Evolutionary conservation across 768 basidiomycete species (phyloP), one percentile per base, ranked within the genome.

Genomic region (Botryobasidium botryosum): DNA sequence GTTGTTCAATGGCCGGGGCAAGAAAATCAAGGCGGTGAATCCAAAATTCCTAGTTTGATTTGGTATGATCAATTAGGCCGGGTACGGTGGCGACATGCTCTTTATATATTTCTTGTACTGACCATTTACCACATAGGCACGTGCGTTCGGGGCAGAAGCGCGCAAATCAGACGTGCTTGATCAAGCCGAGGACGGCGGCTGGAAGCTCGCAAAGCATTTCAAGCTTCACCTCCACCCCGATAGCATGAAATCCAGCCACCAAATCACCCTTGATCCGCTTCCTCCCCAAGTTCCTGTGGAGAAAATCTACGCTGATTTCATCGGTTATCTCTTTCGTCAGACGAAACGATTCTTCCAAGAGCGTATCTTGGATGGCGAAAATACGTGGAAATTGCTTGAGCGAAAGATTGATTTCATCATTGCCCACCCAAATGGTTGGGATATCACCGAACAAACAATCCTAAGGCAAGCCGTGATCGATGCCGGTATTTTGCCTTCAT

Each of bases 391-490:
- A 13, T 26, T 8, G 8, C 40, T 12, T 26, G 8, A 12, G 8
- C 10, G 12, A 8, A 12, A 21, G 24, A 27, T 27, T 15, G 40
- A 42, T 25, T 26, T 42, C 2, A 27, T 42, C 28, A 42, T 42
- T 28, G 27, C 40, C 8, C 45, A 49, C n/a, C 65, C 67, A 1
- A 68, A 68, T 46, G 67, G 69, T 26, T 69, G 68, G 69, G 68
- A 64, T 48, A 64, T 64, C 4, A 55, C 57, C 0, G 64, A 70
- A 38, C 69, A 71, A 50, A 49, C 52, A 2, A 60, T 65, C 40
- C 66, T 71, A 50, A 58, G 69, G 35, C 57, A 57, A 12, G 69
- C 70, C 10, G 67, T 66, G 0, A 55, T 68, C 12, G 42, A 56
- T 35, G 69, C 67, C 6, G 59, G 62, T 6, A 53, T 70, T 3